Conservation (phyloP, 495 filamentous ascomycete genomes). For the Daldinia loculata region DNA sequence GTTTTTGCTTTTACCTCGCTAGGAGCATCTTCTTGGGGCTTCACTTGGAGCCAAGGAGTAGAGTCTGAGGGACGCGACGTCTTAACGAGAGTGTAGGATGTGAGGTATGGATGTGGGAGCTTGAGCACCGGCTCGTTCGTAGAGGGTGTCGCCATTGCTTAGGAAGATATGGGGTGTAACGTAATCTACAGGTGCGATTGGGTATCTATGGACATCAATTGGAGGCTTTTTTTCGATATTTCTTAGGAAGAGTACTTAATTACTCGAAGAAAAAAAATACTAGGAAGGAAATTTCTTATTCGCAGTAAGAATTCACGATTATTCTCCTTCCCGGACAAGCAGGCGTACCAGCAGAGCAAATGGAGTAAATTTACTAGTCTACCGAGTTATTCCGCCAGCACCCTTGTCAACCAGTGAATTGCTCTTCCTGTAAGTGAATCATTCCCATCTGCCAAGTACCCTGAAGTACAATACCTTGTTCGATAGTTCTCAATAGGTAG, state of each 20-base stretch:
- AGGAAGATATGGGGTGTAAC: slow-evolving; percentile 1
- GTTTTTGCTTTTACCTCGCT: slow-evolving; percentile 10
- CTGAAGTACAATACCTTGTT: neutral
- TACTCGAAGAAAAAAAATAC: neutral
- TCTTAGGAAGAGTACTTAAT: neutral
- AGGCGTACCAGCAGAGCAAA: neutral
- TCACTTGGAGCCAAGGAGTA: slow-evolving; percentile 34
- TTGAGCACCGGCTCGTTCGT: slow-evolving; percentile 52
- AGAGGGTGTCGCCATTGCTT: slow-evolving; percentile 43
- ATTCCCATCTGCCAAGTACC: neutral
- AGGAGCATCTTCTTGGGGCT: slow-evolving; percentile 24
- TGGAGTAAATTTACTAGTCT: slow-evolving; percentile 1
- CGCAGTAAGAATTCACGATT: neutral
- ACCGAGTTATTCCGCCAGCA: slow-evolving; percentile 26
- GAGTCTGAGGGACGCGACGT: slow-evolving; percentile 41
- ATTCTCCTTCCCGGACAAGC: neutral
- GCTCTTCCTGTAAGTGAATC: neutral
- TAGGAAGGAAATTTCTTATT: slow-evolving; percentile 25
- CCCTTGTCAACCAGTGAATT: neutral
- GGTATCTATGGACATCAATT: slow-evolving; percentile 8
- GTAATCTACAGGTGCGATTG: slow-evolving; percentile 7
- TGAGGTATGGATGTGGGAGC: slow-evolving; percentile 58
- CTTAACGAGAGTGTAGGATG: slow-evolving; percentile 51
- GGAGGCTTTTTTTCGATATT: slow-evolving; percentile 7
- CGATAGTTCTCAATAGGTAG: neutral